Base-by-base conservation (phyloP, 352 stramenopile species). In the Globisporangium uncinulatum region DNA sequence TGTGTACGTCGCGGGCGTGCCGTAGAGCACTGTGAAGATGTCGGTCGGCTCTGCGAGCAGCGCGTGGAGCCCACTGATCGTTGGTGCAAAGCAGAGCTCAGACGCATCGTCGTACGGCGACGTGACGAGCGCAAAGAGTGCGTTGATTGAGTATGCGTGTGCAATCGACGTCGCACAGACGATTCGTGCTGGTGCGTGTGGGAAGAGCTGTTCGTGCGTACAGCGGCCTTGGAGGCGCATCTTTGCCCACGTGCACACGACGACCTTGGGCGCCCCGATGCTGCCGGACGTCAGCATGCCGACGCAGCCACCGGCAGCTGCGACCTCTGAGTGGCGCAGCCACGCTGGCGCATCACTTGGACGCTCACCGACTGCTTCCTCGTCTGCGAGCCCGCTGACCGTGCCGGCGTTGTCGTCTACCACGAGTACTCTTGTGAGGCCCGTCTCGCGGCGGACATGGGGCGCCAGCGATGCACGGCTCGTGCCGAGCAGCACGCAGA, bases 101-200 rank as follows among this genome's bases (percentile, higher is more conserved):
- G 72, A 90, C 31, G 74, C 53, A 4, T 61, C 47, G 41, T 91
- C 84, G 52, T 69, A 75, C 31, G 78, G 69, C 17, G 83, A 94
- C 9, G 73, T 86, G 46, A 87, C 74, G 21, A 95, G 67, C 49
- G 83, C 74, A 57, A 92, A 95, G 21, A 95, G 66, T 3, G 82
- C 79, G 58, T 95, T 95, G 62, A 95, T 91, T 7, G 83, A 87
- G 60, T 83, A 95, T 10, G 83, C 83, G 60, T 95, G 86, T 10
- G 83, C 75, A 56, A 95, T 94, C 17, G 86, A 93, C 34, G 86
- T 92, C 8, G 61, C 76, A 31, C 79, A 89, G 20, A 93, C 72
- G 51, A 95, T 74, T 4, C 83, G 81, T 31, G 75, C 75, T 0
- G 85, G 70, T 0, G 61, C n/a, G 19, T 68, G 50, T 7, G 81